Base-by-base conservation (phyloP, 2,329 filamentous ascomycete species). In the Sphaerulina vaccinii region DNA sequence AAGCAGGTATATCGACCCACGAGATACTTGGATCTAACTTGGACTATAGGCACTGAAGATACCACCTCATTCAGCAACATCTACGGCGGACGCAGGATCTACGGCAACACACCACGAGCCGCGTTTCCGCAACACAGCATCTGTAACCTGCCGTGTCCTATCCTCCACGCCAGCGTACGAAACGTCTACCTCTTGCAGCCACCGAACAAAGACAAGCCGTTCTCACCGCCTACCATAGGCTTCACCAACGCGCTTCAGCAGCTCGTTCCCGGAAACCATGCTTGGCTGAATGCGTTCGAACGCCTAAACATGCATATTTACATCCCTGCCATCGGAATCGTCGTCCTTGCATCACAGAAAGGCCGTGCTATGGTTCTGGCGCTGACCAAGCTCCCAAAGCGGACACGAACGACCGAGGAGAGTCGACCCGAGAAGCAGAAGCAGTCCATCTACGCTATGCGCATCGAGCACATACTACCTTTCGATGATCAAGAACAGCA, bases 251-350 rank as follows among this genome's bases (percentile, higher is more conserved):
- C 72, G 2, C 57, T 71, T 5, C 60, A 57, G 19, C 65, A 67
- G 46, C 33, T 52, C 68, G 55, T 63, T 46, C 43, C 60, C 66
- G 49, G 58, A 57, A 27, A 64, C 58, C 38, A 56, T 60, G 40
- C 52, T 9, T 57, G 46, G 37, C 63, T 70, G 56, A 55, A 60
- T 51, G 60, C 65, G 21, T 68, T 71, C 36, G 75, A 83, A 57
- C 78, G 82, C 6, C 69, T 88, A 18, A 84, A 79, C 69, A 82
- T 87, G 75, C 69, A 82, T 32, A 71, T 78, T 0, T 77, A 84
- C 44, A 81, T 91, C 1, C 85, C 85, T 0, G 83, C 88, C 60
- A 73, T 93, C 1, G 84, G 78, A n/a, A 72, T 90, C 11, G 79
- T 90, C 7, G 73, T 88, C 2, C 72, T 85, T 1, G 88, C 79